These are phyloP conservation scores for Cercospora nicotianae DNA, from an alignment of 2,329 filamentous ascomycete genomes.

Conservation along the genomic window DNA sequence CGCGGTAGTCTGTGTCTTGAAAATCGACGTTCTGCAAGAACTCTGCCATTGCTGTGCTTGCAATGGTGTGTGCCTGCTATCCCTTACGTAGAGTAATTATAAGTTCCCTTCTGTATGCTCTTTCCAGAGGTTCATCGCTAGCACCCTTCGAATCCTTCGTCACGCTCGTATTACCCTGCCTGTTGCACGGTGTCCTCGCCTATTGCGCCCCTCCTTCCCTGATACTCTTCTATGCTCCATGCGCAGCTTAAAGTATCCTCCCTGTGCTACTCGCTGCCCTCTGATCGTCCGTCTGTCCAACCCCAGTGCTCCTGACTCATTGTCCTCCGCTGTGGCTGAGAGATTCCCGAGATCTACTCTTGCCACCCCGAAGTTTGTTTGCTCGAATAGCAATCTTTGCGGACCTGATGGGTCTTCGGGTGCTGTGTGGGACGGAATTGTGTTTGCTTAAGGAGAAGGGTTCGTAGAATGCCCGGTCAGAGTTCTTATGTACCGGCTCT, in stretches of 20 bases:
- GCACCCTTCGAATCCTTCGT: not conserved
- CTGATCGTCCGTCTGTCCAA: not conserved
- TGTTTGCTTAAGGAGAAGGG: not conserved
- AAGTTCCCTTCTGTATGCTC: not conserved
- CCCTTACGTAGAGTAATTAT: not conserved
- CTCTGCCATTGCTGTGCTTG: not conserved
- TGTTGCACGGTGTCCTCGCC: not conserved
- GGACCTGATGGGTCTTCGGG: not conserved
- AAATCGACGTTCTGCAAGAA: not conserved
- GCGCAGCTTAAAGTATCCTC: not conserved
- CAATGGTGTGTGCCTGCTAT: not conserved
- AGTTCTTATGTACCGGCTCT: not conserved
- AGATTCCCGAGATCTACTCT: not conserved
- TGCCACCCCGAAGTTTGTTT: not conserved
- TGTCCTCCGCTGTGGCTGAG: not conserved
- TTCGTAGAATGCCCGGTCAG: not conserved
- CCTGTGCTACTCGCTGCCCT: not conserved
- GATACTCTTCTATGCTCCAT: not conserved
- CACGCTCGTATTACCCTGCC: not conserved
- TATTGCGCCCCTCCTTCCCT: not conserved
- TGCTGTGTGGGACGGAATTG: not conserved
- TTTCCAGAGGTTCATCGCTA: not conserved
- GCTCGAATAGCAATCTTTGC: not conserved
- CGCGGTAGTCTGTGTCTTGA: not conserved
- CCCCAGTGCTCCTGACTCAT: not conserved